Base-by-base conservation (phyloP, 768 basidiomycete species). In the Kwoniella mangroviensis region DNA sequence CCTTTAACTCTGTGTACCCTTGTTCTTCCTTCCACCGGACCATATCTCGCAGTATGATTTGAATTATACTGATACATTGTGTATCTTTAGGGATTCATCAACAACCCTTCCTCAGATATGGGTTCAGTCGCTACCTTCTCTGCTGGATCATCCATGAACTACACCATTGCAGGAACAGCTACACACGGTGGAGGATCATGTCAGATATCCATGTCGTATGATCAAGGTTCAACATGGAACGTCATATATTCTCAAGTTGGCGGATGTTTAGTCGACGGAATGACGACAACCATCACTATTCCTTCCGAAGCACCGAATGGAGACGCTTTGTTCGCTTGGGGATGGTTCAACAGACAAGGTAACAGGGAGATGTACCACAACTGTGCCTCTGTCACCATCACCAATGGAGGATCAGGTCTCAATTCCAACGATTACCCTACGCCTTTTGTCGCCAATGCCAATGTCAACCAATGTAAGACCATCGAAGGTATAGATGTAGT, bases 171-270 rank as follows among this genome's bases (percentile, higher is more conserved):
- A 5, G 80, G 78, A 10, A 80, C 80, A 9, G 83, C 83, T 0
- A 76, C 74, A 0, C 84, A 85, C 68, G 75, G 68, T 5, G 84
- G 84, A 21, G 84, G 84, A 2, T 84, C 83, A 28, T 84, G 84
- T 70, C 84, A 85, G 65, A 75, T 82, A 54, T 78, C 81, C 3
- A 72, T 85, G 72, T 82, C 81, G 19, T 84, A 84, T 76, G 84
- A 85, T 67, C 69, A 80, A 55, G 84, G 84, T n/a, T 68, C 65
- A 26, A 84, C 81, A 6, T 85, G 83, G 74, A 79, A 80, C 40
- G 83, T 84, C 61, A 83, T 85, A 60, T 71, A 75, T 45, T 75
- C 74, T 15, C 61, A 79, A 45, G 76, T 84, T 17, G 84, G 84
- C 7, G 84, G 84, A 4, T 84, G 84, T 65, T 69, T 82, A 34